phyloP scores from a whole-genome alignment of 306 rosid species.

The Nissolia schottii region DNA sequence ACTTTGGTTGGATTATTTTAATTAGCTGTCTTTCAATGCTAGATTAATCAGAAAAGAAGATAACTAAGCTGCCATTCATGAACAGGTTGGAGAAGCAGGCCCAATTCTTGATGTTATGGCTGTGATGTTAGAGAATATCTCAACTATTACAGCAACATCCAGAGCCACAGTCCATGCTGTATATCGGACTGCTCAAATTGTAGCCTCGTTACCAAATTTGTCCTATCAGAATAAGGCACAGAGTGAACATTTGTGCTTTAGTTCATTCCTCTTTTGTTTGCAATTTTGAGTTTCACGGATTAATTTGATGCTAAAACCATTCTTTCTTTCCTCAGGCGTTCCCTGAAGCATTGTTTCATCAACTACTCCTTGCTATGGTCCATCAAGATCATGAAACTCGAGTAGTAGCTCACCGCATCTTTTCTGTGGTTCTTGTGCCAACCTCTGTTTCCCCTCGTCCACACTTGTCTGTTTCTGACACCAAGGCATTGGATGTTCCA shows the following conservation, averaged over 20 bases:
- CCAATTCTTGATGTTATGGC: conserved; percentile 89
- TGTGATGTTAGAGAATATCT: conserved; percentile 75
- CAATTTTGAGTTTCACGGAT: conserved; percentile 20
- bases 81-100: conserved; percentile 89
- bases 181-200: conserved; percentile 75
- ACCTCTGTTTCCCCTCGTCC: conserved; percentile 56
- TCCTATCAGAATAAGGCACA: conserved; percentile 82
- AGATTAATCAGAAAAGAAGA: background rate
- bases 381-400: conserved; percentile 93
- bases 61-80: conserved; percentile 27
- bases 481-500: conserved; percentile 49
- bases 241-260: conserved; percentile 19
- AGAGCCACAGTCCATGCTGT: conserved; percentile 73
- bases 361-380: conserved; percentile 80
- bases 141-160: conserved; percentile 55
- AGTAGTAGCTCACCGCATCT: conserved; percentile 77
- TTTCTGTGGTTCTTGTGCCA: conserved; percentile 87
- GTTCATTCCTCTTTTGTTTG: conserved; percentile 14
- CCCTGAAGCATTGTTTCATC: conserved; percentile 96
- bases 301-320: conserved; percentile 23
- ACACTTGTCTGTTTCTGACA: conserved; percentile 27
- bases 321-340: conserved; percentile 55
- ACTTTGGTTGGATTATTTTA: background rate
- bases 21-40: background rate
- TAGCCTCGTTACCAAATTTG: conserved; percentile 70